Evolutionary conservation across 257 asterid species (phyloP), one percentile per base, ranked within the genome.

Genomic region (Orobanche coerulescens): DNA sequence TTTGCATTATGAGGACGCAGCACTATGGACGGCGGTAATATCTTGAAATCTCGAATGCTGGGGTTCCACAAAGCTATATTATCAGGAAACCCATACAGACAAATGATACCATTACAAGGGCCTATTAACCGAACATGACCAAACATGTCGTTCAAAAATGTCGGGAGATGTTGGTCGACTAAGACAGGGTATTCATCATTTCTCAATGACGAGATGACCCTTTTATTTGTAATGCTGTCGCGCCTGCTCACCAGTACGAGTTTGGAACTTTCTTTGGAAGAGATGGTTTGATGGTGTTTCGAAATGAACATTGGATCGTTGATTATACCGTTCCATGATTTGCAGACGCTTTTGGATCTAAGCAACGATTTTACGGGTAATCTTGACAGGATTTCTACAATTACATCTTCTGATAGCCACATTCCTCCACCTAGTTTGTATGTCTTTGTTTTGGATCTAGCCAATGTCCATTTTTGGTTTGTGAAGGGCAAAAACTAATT

Each of bases 11-110:
- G 57, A 0, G 75, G 76, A 3, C 82, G 84, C 0, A 58, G 55
- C 9, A 78, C 42, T 8, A 1, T 48, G 1, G 90, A 82, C 2
- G 15, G 51, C 0, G 82, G 82, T 8, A 80, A 34, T 5, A 54
- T 36, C 76, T 69, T 75, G 72, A 78, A 73, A 7, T 75, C 76
- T 4, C 79, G 65, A 34, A 64, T 68, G 5, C 76, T 48, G 22
- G 87, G 94, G 23, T 85, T 85, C 81, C 84, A 78, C 4, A 85
- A 22, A 22, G 71, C 87, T 34, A 85, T 82, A 6, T 74, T 64
- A 52, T 85, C 90, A 0, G 81, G 79, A 34, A 51, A 82, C 2
- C 87, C 94, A 33, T 77, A 80, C 9, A 80, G 48, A 43, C 87
- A 82, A 56, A 76, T 61, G 12, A 80, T 40, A 14, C 90, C 85